Conservation (phyloP, 345 rosid species). For the Sonneratia caseolaris region DNA sequence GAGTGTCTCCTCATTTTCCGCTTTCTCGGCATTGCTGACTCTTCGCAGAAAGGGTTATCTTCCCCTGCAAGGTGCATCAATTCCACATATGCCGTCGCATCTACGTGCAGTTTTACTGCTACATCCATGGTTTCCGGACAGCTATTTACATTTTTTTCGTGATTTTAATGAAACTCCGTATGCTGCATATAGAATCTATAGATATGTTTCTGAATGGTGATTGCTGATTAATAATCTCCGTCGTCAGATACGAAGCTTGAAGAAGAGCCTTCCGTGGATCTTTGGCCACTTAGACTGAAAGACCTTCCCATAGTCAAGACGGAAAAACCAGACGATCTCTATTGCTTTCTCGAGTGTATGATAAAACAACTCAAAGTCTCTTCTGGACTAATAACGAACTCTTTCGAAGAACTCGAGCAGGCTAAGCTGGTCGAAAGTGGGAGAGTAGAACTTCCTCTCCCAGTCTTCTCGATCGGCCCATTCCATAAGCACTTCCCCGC, state of each 20-base stretch:
- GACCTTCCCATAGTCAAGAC: slow-evolving; percentile 26
- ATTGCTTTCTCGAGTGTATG: slow-evolving; percentile 6
- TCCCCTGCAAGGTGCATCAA: slow-evolving; percentile 20
- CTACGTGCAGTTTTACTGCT: too few species aligned
- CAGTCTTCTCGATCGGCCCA: slow-evolving; percentile 34
- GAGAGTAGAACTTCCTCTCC: slow-evolving; percentile 8
- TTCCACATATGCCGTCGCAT: not conserved
- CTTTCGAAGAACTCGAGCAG: slow-evolving; percentile 25
- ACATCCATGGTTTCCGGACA: not conserved
- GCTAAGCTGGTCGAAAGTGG: slow-evolving; percentile 2
- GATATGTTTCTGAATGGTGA: not conserved
- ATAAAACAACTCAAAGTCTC: slow-evolving; percentile 14
- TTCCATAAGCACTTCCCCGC: slow-evolving; percentile 27
- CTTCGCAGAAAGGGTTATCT: slow-evolving; percentile 19
- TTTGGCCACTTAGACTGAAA: slow-evolving; percentile 29
- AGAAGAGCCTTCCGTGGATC: slow-evolving; percentile 18
- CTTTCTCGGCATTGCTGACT: slow-evolving; percentile 17
- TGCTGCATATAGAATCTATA: not conserved
- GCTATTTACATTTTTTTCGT: not conserved
- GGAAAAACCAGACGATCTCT: slow-evolving; percentile 12
- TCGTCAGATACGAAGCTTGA: slow-evolving; percentile 12
- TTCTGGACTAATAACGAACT: slow-evolving; percentile 27
- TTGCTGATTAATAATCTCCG: not conserved
- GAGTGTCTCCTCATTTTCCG: slow-evolving; percentile 23
- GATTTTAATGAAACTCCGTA: not conserved